phyloP scores from a whole-genome alignment of 208 protist species.

The Leishmania guyanensis region DNA sequence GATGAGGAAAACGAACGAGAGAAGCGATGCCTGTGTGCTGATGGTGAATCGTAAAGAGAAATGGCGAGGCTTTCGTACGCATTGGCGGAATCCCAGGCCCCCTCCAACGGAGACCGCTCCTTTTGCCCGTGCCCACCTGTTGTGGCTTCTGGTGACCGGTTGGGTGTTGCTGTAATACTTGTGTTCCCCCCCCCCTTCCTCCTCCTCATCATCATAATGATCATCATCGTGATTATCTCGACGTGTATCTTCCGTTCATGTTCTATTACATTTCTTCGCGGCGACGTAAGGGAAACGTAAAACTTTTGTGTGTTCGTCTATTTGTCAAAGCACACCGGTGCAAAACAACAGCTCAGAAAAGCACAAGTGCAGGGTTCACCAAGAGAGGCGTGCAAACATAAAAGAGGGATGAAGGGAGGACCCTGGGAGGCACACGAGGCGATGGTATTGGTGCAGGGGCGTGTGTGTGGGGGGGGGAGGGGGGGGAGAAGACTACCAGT shows the following conservation, averaged over 20 bases:
- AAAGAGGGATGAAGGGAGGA: not conserved
- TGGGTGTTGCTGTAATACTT: conserved; percentile 5
- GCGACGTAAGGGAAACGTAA: not conserved
- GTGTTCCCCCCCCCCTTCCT: conserved; percentile 7
- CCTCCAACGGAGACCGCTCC: not conserved
- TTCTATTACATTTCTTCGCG: not conserved
- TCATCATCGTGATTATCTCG: not conserved
- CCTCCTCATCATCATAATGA: not conserved
- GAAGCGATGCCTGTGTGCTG: not conserved
- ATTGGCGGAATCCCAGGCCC: not conserved
- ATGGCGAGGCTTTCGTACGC: no score
- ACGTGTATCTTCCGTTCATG: not conserved
- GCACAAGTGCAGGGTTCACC: not conserved
- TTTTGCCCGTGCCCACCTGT: not conserved
- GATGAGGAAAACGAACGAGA: not conserved
- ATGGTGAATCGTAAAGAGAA: not conserved
- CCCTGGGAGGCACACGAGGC: no score
- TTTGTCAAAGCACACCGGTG: no score
- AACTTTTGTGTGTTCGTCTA: no score
- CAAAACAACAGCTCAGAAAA: not conserved
- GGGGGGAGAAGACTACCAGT: not conserved
- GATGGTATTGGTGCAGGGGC: not conserved
- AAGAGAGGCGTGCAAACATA: not conserved
- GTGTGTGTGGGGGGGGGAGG: not conserved
- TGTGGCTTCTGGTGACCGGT: not conserved